These are phyloP conservation scores for Cantharellus cinnabarinus DNA, from an alignment of 768 basidiomycete species.

Conservation along the genomic window DNA sequence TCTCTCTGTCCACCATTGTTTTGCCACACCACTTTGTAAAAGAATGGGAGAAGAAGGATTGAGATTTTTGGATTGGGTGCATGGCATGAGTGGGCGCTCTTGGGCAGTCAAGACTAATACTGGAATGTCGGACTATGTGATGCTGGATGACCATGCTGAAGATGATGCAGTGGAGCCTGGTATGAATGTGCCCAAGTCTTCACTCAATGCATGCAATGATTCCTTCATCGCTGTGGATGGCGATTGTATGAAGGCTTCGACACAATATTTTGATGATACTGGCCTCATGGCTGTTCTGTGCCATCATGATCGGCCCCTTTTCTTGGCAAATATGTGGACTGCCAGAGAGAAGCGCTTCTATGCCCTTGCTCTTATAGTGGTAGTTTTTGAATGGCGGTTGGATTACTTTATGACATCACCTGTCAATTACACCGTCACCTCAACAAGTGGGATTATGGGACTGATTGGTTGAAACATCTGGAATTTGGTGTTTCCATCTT, in stretches of 20 bases:
- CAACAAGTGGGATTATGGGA: not conserved
- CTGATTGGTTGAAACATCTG: not conserved
- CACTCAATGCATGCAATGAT: not conserved
- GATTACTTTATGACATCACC: not conserved
- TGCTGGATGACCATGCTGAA: too few species aligned
- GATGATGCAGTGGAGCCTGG: too few species aligned
- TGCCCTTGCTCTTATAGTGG: not conserved
- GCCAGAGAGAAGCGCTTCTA: not conserved
- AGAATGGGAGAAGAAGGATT: too few species aligned
- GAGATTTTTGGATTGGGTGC: too few species aligned
- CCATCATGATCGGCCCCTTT: not conserved
- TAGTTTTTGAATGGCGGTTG: not conserved
- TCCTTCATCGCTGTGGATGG: not conserved
- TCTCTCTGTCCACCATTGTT: too few species aligned
- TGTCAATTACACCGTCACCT: not conserved
- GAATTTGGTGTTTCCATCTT: not conserved
- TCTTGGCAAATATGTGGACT: not conserved
- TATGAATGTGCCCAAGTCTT: too few species aligned
- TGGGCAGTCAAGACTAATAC: too few species aligned
- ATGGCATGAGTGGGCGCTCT: too few species aligned
- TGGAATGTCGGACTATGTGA: too few species aligned
- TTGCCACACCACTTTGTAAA: too few species aligned
- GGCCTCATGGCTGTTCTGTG: not conserved
- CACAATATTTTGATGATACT: not conserved
- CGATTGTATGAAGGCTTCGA: not conserved